Evolutionary conservation across 495 filamentous ascomycete genomes (phyloP), one percentile per base, ranked within the genome.

Genomic region (Trichoderma gamsii): DNA sequence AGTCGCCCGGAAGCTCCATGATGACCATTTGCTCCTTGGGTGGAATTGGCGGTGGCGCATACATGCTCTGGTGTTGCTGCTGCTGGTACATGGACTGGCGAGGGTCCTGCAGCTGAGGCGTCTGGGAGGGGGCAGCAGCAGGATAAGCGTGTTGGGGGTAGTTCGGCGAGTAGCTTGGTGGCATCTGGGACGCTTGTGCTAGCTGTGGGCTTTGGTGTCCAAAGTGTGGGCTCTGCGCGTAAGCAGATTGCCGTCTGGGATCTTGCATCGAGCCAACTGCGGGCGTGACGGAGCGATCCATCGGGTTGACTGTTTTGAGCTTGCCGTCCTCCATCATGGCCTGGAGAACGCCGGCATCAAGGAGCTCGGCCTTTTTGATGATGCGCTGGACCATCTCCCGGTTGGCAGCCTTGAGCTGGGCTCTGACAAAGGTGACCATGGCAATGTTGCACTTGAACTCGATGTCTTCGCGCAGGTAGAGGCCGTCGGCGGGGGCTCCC

Each of bases 401-500:
- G 68, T 88, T 85, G 6, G 88, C 82, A 68, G 87, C 84, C 73
- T 89, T 89, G 69, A 90, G 78, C 68, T 89, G 89, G 70, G 80
- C 81, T 78, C 88, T 91, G 51, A 93, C 89, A 69, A 91, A 90
- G 15, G 79, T 74, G 5, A 86, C 80, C 72, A 91, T 78, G 67
- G 88, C 82, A 43, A 90, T 76, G 70, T 92, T 92, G 79, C 87
- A 90, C 72, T 84, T 84, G 77, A 93, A 87, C 65, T 90, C 86
- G 49, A 91, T 86, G 65, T 92, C 90, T 74, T 92, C 89, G 18
- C 86, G 80, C n/a, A 92, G 74, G 75, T 90, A 92, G 6, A 93
- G 79, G 0, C 90, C 90, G 49, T 86, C 84, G 16, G 79, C 78
- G 0, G 89, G 90, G 4, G 72, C 75, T 64, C 81, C 81, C 3